Conservation (phyloP, 345 rosid species). For the Acer campestre region DNA sequence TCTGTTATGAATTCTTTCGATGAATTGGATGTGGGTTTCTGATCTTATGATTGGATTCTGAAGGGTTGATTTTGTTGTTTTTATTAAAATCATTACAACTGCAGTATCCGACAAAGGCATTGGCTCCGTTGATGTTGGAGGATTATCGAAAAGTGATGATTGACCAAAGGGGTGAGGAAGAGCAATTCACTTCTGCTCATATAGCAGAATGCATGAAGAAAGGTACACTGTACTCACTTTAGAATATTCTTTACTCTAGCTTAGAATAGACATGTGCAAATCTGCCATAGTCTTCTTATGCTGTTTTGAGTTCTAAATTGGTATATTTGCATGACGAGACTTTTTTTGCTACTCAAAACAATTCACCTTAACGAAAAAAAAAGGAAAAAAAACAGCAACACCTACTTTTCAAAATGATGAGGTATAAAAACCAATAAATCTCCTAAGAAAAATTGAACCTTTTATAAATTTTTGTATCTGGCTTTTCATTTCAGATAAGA, state of each 20-base stretch:
- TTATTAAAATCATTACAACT: conserved; percentile 10
- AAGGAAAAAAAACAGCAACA: too few relatives aligned
- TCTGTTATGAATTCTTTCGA: background rate
- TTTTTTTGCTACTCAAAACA: background rate
- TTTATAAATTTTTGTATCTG: too few relatives aligned
- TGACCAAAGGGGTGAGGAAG: conserved; percentile 92
- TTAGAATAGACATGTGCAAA: background rate
- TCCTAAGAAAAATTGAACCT: too few relatives aligned
- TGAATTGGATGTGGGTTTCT: background rate
- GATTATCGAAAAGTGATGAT: conserved; percentile 87
- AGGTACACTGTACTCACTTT: conserved; percentile 38
- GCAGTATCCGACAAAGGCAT: conserved; percentile 93
- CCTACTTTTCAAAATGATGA: too few relatives aligned
- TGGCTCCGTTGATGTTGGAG: conserved; percentile 92
- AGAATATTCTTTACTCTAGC: background rate
- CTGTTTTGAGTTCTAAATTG: background rate
- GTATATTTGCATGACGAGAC: background rate
- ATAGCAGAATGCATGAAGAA: conserved; percentile 80
- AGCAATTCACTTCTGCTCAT: conserved; percentile 73
- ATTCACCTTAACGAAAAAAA: too few relatives aligned
- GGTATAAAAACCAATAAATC: too few relatives aligned
- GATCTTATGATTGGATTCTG: background rate
- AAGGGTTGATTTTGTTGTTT: background rate
- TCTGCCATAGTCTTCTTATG: background rate
- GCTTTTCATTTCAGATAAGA: too few relatives aligned